A percentile compares a stretch with the other conserved stretches of the same genome.
Evolutionary conservation across 1,139 yeast species (phyloP).

Genomic region (Ashbya aceris): DNA sequence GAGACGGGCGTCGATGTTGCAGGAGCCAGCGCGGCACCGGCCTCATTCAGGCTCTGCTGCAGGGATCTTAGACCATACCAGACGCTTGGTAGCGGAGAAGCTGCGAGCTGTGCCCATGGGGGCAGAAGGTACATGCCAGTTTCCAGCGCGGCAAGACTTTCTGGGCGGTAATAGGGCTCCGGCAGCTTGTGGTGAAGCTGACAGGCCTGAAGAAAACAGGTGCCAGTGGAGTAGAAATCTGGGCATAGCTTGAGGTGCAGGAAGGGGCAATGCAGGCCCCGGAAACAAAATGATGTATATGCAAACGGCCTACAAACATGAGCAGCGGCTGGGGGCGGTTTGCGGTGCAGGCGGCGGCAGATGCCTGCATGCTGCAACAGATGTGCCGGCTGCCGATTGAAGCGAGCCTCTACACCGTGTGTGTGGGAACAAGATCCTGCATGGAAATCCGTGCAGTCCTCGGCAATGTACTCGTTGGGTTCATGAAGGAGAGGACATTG

Average conservation of each 20-base stretch:
- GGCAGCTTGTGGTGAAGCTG: not conserved
- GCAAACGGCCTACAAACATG: constrained; percentile 11
- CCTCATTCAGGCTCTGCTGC: too few species aligned
- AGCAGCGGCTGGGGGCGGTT: not conserved
- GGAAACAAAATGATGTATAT: constrained; percentile 8
- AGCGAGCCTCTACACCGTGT: too few species aligned
- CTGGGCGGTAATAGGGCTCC: too few species aligned
- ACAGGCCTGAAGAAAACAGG: constrained; percentile 6
- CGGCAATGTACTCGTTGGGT: constrained; percentile 5
- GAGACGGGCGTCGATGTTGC: too few species aligned
- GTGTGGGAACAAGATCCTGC: not conserved
- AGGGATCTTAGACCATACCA: not conserved
- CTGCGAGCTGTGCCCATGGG: not conserved
- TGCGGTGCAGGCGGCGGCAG: too few species aligned
- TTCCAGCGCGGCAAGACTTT: too few species aligned
- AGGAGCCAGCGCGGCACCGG: too few species aligned
- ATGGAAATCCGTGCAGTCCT: not conserved
- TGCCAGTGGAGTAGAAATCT: constrained; percentile 5
- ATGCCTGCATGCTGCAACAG: too few species aligned
- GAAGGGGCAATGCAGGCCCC: constrained; percentile 9
- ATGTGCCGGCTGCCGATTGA: too few species aligned
- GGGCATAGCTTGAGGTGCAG: constrained; percentile 9
- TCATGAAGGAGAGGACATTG: constrained; percentile 37
- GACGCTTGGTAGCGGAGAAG: not conserved
- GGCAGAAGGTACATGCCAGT: constrained; percentile 6